phyloP scores from a whole-genome alignment of 805 yeast genomes.

The Cyberlindnera galapagoensis region DNA sequence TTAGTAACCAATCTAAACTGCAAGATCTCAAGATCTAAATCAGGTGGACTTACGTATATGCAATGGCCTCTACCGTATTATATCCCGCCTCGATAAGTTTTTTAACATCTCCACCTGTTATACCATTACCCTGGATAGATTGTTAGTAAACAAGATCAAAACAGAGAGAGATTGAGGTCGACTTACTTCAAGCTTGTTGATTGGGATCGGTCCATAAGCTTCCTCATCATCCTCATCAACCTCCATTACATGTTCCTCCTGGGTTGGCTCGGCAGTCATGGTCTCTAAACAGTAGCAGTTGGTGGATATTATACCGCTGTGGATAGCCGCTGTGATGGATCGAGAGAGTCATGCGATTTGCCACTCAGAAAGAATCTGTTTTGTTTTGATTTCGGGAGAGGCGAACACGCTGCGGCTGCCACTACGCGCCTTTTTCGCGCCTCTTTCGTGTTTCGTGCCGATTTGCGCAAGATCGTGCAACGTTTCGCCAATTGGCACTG shows the following conservation, averaged over 20 bases:
- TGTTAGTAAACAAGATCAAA: constrained; percentile 3
- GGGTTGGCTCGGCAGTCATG: constrained; percentile 5
- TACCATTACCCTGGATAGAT: constrained; percentile 65
- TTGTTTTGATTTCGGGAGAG: constrained; percentile 4
- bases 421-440: constrained; percentile 4
- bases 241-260: constrained; percentile 11
- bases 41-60: constrained; percentile 52
- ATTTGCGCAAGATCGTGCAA: no score
- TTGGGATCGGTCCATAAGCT: constrained; percentile 50
- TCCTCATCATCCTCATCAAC: constrained; percentile 43
- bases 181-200: constrained; percentile 39
- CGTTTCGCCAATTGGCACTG: no score
- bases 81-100: constrained; percentile 79
- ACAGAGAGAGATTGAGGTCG: neutral
- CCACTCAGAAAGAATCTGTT: constrained; percentile 2
- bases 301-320: no score
- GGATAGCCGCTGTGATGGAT: neutral
- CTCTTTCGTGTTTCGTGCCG: constrained; percentile 6
- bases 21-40: neutral
- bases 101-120: constrained; percentile 67
- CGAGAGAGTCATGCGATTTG: neutral
- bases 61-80: constrained; percentile 87
- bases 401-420: constrained; percentile 1
- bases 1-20: constrained; percentile 4
- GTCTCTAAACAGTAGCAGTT: no score